Evolutionary conservation across 108 stramenopile genomes (phyloP), one percentile per base, ranked within the genome.

Genomic region (Cyclotella sp.): DNA sequence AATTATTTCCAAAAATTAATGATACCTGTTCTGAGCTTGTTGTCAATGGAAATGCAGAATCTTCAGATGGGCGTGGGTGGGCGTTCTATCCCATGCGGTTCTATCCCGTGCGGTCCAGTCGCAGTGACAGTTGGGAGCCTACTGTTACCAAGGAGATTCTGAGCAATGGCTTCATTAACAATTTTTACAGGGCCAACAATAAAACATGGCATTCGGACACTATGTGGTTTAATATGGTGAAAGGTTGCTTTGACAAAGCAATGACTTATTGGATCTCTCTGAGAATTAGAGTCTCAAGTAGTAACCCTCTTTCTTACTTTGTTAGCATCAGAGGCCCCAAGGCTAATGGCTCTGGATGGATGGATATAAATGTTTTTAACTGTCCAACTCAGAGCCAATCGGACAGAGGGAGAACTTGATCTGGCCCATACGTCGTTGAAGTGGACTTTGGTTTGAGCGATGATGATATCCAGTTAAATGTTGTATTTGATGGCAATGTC

Each of bases 11-110:
- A 1, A 62, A 62, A 13, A 53, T 62, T 6, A 26, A 73, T 18
- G 77, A 85, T 28, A 28, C 83, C 9, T 90, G 89, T 49, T 10
- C 13, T 28, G 75, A 88, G 46, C 79, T 90, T 18, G 73, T 82
- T 10, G 53, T 67, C 1, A 90, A 90, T 70, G 87, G 89, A 21
- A 54, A 88, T 68, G 87, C 49, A 24, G 65, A 72, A 22, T 15
- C 41, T 9, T 47, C 59, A 2, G 59, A 30, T 67, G 44, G 73
- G 8, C 27, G 30, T 22, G 67, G 67, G 7, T 52, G 15, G 15
- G 30, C 67, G 6, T 51, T 68, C 30, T 52, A 68, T 41, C 67
- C 67, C 13, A 68, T 68, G 67, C 29, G 13, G 10, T 51, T 49
- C 4, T 52, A 68, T 41, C 67, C 67, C 13, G 52, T 68, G 67